phyloP scores from a whole-genome alignment of 805 yeast genomes.

The Sugiyamaella qingdaonensis region DNA sequence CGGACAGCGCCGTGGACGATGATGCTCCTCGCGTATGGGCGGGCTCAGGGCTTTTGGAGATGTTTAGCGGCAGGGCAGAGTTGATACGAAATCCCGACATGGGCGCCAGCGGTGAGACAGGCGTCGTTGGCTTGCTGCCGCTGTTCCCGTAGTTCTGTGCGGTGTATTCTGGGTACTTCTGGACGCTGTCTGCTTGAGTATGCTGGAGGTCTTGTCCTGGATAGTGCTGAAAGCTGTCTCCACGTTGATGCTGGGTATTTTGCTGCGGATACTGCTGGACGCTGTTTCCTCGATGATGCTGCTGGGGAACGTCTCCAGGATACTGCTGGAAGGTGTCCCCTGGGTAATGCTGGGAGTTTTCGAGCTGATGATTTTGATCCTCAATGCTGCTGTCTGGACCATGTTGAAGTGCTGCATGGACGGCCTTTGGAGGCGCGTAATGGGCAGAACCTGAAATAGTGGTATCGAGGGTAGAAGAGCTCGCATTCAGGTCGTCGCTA shows the following conservation, averaged over 20 bases:
- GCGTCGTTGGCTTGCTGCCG: background rate
- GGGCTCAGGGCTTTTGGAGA: background rate
- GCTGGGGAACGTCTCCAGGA: background rate
- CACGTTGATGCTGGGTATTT: background rate
- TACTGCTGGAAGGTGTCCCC: background rate
- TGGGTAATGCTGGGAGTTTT: background rate
- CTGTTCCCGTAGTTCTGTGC: too few species aligned
- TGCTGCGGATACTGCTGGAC: background rate
- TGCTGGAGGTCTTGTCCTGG: background rate
- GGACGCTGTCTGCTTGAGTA: background rate
- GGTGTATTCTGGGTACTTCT: background rate
- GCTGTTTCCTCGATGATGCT: background rate
- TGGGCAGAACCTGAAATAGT: background rate
- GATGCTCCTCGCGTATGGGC: background rate
- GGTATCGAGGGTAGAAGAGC: background rate
- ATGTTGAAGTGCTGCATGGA: too few species aligned
- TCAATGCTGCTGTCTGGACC: background rate
- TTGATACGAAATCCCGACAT: background rate
- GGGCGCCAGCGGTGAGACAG: background rate
- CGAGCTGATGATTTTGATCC: background rate
- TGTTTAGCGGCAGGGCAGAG: background rate
- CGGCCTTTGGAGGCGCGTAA: too few species aligned
- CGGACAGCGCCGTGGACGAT: conserved; percentile 1
- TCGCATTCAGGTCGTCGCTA: background rate
- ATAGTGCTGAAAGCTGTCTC: background rate